These are phyloP conservation scores for Xylaria sp. DNA, from an alignment of 2,329 filamentous ascomycete genomes.

Conservation along the genomic window DNA sequence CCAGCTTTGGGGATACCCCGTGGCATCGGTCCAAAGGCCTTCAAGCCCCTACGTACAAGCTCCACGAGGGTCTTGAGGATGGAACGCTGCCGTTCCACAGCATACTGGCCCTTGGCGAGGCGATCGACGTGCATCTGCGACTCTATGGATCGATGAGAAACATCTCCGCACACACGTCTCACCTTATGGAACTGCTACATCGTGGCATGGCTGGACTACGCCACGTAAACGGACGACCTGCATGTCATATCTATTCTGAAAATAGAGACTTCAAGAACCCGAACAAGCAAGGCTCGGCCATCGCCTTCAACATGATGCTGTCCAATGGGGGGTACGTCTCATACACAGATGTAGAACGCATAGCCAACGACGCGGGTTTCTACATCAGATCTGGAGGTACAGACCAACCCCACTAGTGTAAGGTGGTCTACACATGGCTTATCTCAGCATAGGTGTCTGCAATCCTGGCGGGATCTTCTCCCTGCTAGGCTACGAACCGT, in stretches of 20 bases:
- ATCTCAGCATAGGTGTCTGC: slow-evolving; percentile 54
- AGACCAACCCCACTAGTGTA: slow-evolving; percentile 24
- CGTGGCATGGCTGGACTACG: slow-evolving; percentile 57
- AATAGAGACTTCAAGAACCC: slow-evolving; percentile 61
- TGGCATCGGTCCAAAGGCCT: slow-evolving; percentile 65
- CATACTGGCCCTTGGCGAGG: slow-evolving; percentile 69
- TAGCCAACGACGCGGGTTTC: slow-evolving; percentile 64
- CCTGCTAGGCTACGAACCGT: slow-evolving; percentile 61
- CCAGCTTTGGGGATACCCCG: slow-evolving; percentile 56
- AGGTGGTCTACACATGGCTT: slow-evolving; percentile 16
- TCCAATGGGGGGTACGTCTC: slow-evolving; percentile 63
- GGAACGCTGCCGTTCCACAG: slow-evolving; percentile 73
- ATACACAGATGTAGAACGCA: slow-evolving; percentile 67
- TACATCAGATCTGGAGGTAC: slow-evolving; percentile 68
- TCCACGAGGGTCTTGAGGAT: slow-evolving; percentile 73
- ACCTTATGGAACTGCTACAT: slow-evolving; percentile 62
- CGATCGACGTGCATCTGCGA: slow-evolving; percentile 64
- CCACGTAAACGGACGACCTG: slow-evolving; percentile 62
- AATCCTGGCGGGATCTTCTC: slow-evolving; percentile 59
- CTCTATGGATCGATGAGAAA: slow-evolving; percentile 68
- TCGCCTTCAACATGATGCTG: slow-evolving; percentile 71
- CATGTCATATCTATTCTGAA: slow-evolving; percentile 67
- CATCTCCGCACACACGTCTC: slow-evolving; percentile 67
- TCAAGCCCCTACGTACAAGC: slow-evolving; percentile 52
- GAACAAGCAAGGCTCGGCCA: slow-evolving; percentile 65